These are phyloP conservation scores for Vitis hybrid DNA, from an alignment of 177 flowering plant species.

Conservation along the genomic window DNA sequence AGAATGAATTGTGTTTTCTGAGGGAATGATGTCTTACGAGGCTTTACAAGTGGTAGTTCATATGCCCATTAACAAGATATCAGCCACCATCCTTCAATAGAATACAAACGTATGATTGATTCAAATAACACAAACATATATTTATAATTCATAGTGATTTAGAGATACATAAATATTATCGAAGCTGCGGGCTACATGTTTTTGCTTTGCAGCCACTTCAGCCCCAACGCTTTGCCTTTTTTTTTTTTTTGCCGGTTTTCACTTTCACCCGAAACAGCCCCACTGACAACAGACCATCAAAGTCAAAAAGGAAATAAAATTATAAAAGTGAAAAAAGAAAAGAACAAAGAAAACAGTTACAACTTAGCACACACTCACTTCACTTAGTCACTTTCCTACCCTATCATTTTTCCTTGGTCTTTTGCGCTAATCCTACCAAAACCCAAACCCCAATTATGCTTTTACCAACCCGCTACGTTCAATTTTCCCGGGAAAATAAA, in stretches of 20 bases:
- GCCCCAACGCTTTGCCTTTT: slow-evolving; percentile 4
- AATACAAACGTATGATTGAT: too few species aligned
- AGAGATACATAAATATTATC: not conserved
- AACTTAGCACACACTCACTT: not conserved
- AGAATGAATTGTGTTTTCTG: too few species aligned
- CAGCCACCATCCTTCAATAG: too few species aligned
- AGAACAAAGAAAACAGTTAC: not conserved
- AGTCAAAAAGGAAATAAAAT: not conserved
- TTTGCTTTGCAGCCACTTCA: slow-evolving; percentile 33
- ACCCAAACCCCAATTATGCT: not conserved
- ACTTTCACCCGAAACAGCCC: slow-evolving; percentile 2
- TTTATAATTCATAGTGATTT: not conserved
- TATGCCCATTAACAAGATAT: too few species aligned
- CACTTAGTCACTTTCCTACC: slow-evolving; percentile 10
- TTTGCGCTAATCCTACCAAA: not conserved
- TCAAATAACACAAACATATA: not conserved
- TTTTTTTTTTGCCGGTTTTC: not conserved
- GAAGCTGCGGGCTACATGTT: slow-evolving; percentile 34
- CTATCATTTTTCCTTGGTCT: not conserved
- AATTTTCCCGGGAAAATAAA: slow-evolving; percentile 27
- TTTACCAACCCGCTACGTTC: not conserved
- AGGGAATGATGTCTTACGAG: too few species aligned
- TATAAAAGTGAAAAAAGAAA: not conserved
- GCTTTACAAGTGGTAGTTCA: too few species aligned
- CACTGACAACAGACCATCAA: not conserved